Conservation (phyloP, 1,284 basidiomycete genomes). For the Tylopilus microsporus region DNA sequence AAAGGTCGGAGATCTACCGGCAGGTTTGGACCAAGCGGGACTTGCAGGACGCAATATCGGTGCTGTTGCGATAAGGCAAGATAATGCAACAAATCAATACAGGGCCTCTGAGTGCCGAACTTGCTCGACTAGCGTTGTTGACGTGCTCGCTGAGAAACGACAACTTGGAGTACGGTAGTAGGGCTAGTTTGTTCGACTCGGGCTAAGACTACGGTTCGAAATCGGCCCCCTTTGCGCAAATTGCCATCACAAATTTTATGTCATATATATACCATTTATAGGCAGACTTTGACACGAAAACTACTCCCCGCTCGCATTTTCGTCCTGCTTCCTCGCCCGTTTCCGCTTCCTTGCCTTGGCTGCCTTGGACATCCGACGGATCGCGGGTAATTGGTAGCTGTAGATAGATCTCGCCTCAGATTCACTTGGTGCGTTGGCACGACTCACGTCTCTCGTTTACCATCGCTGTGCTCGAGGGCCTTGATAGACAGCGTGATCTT, state of each 20-base stretch:
- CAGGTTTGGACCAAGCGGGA: slow-evolving; percentile 22
- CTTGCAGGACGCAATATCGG: slow-evolving; percentile 17
- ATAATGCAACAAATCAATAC: slow-evolving; percentile 21
- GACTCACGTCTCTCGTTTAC: slow-evolving; percentile 50
- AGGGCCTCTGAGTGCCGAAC: slow-evolving; percentile 3
- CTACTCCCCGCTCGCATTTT: slow-evolving; percentile 10
- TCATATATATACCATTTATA: slow-evolving; percentile 17
- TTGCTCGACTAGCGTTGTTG: slow-evolving; percentile 10
- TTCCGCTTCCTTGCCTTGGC: slow-evolving; percentile 55
- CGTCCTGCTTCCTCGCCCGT: slow-evolving; percentile 33
- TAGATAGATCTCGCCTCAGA: slow-evolving; percentile 5
- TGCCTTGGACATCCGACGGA: slow-evolving; percentile 53
- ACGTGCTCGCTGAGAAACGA: slow-evolving; percentile 12
- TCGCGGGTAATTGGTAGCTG: slow-evolving; percentile 55
- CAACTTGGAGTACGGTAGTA: slow-evolving; percentile 1
- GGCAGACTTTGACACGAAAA: slow-evolving; percentile 24
- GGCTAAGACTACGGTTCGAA: not conserved
- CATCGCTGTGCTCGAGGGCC: slow-evolving; percentile 42
- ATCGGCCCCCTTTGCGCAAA: slow-evolving; percentile 3
- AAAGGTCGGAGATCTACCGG: slow-evolving; percentile 35
- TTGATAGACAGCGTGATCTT: slow-evolving; percentile 60
- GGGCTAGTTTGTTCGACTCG: slow-evolving; percentile 2
- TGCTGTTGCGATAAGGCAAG: slow-evolving; percentile 21
- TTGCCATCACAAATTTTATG: slow-evolving; percentile 23
- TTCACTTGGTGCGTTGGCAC: not conserved